Base-by-base conservation (phyloP, 2,329 filamentous ascomycete genomes). In the Diaporthe velutina region DNA sequence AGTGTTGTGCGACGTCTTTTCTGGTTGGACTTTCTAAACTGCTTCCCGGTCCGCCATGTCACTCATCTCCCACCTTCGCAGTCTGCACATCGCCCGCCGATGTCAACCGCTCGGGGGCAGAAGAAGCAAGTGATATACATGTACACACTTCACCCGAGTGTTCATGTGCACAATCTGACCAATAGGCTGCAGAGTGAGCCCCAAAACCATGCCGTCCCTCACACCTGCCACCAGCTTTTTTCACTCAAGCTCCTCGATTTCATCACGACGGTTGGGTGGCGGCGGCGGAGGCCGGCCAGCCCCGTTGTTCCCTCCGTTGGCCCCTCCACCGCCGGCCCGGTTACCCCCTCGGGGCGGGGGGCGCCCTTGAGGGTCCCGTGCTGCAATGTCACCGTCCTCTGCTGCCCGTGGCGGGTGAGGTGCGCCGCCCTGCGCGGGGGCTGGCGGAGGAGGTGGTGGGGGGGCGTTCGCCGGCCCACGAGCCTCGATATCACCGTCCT, bases 221-320 rank as follows among this genome's bases (percentile, higher is more conserved):
- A 22, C 13, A 61, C 7, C 13, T 25, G 13, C 35, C 57, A 61
- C 35, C 15, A 17, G n/a, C n/a, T n/a, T 19, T 17, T 10, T 19
- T 64, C 58, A 64, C 58, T 45, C 58, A 64, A 30, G 17, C 25
- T 45, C 58, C 38, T 64, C 58, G 38, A 45, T 8, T 30, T 64
- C 40, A 64, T 45, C 25, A 13, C 58, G 58, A 28, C 58, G 58
- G 38, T 64, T 64, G 17, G 58, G 58, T 1, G 58, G 58, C 58
- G 58, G 58, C 38, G 58, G 58, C 7, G 58, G 58, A 61, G 58
- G 58, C 17, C 58, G 58, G 25, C 35, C 35, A 7, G 58, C 58
- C 17, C 58, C 58, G n/a, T 45, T 61, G 33, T n/a, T n/a, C n/a
- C n/a, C n/a, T n/a, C n/a, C n/a, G n/a, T n/a, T n/a, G n/a, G n/a